These are phyloP conservation scores for Lyophyllum decastes DNA, from an alignment of 768 basidiomycete species.

Conservation along the genomic window DNA sequence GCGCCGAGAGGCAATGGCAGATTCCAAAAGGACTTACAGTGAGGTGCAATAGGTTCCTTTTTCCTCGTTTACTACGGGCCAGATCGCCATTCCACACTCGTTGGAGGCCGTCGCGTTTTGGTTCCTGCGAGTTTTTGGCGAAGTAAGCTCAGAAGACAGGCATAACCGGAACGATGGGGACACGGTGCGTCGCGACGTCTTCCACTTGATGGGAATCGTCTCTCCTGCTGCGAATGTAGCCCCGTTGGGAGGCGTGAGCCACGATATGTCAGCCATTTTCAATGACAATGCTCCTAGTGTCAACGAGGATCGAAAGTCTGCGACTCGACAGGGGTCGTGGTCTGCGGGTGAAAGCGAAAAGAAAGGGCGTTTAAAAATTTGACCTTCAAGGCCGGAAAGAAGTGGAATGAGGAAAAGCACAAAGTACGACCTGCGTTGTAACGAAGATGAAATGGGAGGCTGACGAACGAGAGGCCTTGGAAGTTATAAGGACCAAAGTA, in stretches of 20 bases:
- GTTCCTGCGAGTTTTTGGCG: neutral
- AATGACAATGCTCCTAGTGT: neutral
- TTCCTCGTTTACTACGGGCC: constrained; percentile 21
- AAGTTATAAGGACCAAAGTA: constrained; percentile 5
- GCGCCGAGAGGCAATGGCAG: neutral
- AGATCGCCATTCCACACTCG: constrained; percentile 22
- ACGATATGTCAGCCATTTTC: constrained; percentile 6
- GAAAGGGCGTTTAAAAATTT: neutral
- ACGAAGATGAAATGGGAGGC: constrained; percentile 18
- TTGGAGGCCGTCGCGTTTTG: neutral
- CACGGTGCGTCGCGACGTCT: constrained; percentile 7
- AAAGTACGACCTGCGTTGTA: constrained; percentile 19
- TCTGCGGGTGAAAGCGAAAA: neutral
- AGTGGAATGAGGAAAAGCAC: neutral
- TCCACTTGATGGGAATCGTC: constrained; percentile 20
- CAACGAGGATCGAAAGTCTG: neutral
- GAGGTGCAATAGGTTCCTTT: constrained; percentile 22
- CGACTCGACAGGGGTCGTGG: neutral
- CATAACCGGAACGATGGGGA: constrained; percentile 22
- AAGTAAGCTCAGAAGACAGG: neutral
- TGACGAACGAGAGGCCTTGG: constrained; percentile 5
- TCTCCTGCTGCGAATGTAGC: constrained; percentile 18
- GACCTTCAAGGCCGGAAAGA: constrained; percentile 10
- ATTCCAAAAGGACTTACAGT: constrained; percentile 20
- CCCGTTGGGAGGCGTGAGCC: constrained; percentile 12